Evolutionary conservation across 768 basidiomycete species (phyloP).

Genomic region (Phlebiopsis flavidoalba): DNA sequence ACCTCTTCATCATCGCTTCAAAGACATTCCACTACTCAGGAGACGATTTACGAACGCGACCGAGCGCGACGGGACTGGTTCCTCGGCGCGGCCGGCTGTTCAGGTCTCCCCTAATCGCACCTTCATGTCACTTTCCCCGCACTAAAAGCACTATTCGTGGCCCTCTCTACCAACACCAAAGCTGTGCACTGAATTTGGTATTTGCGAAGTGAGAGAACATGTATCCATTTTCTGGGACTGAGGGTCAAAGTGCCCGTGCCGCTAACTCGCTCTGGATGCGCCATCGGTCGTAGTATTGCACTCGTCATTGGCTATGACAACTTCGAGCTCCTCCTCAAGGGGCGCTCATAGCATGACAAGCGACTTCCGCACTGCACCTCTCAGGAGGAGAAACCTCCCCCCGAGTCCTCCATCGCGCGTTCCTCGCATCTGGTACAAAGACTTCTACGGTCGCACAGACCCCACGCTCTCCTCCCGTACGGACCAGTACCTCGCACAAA

Average conservation of each 20-base stretch:
- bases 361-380: conserved; percentile 87
- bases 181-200: conserved; percentile 93
- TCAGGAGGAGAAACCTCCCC: conserved; percentile 90
- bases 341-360: conserved; percentile 96
- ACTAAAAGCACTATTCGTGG: conserved; percentile 99
- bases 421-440: conserved; percentile 97
- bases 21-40: conserved; percentile 99
- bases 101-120: no score
- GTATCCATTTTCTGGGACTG: conserved; percentile 99
- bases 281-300: conserved; percentile 94
- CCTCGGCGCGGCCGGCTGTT: conserved; percentile 69
- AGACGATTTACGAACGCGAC: conserved; percentile 99
- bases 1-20: conserved; percentile 95
- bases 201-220: conserved; percentile 86
- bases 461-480: conserved; percentile 90
- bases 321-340: conserved; percentile 81
- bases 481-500: conserved; percentile 99
- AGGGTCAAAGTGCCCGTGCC: conserved; percentile 98
- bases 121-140: no score
- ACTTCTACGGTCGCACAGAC: conserved; percentile 98
- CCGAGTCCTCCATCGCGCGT: conserved; percentile 87
- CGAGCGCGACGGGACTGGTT: conserved; percentile 94
- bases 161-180: conserved; percentile 92
- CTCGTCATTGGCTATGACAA: conserved; percentile 91
- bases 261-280: conserved; percentile 98